A percentile compares a stretch with the other conserved stretches of the same genome.
Conservation (phyloP, 2,329 filamentous ascomycete genomes). For the Didymellaceae sp. region DNA sequence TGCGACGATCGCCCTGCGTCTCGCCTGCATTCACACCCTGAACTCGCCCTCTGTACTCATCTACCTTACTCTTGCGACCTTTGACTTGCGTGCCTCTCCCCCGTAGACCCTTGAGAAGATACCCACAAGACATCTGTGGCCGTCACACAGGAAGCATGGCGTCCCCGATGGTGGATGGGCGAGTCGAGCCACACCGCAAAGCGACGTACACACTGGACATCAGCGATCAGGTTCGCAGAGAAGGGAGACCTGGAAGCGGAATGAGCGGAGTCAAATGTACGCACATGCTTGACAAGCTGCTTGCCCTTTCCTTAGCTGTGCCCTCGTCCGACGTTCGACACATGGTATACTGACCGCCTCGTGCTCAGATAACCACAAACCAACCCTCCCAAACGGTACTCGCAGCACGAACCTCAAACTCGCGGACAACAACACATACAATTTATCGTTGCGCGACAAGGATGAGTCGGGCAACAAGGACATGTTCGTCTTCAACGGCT, state of each 20-base stretch:
- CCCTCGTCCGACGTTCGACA: background rate
- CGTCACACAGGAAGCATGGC: too few relatives aligned
- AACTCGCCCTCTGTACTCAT: too few relatives aligned
- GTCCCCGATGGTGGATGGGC: constrained; percentile 44
- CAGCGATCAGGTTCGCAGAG: constrained; percentile 41
- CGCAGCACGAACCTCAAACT: constrained; percentile 38
- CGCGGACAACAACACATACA: constrained; percentile 33
- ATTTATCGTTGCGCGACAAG: constrained; percentile 39
- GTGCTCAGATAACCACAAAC: constrained; percentile 55
- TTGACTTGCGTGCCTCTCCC: too few relatives aligned
- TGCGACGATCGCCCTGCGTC: background rate
- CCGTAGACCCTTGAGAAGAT: background rate
- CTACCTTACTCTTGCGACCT: too few relatives aligned
- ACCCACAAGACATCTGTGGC: background rate
- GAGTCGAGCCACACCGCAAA: constrained; percentile 49
- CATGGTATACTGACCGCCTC: background rate
- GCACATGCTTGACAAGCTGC: background rate
- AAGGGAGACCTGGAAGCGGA: constrained; percentile 18
- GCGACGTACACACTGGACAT: constrained; percentile 47
- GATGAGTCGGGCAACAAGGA: constrained; percentile 36
- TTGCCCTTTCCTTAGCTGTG: background rate
- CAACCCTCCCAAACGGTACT: constrained; percentile 40
- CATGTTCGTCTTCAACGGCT: constrained; percentile 51
- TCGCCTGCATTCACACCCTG: constrained; percentile 9
- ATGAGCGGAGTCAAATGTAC: constrained; percentile 48